Percentiles rank a stretch among this genome's conserved stretches.
These are phyloP conservation scores for Nicotiana tabacum DNA, from an alignment of 257 asterid species.

Conservation along the genomic window DNA sequence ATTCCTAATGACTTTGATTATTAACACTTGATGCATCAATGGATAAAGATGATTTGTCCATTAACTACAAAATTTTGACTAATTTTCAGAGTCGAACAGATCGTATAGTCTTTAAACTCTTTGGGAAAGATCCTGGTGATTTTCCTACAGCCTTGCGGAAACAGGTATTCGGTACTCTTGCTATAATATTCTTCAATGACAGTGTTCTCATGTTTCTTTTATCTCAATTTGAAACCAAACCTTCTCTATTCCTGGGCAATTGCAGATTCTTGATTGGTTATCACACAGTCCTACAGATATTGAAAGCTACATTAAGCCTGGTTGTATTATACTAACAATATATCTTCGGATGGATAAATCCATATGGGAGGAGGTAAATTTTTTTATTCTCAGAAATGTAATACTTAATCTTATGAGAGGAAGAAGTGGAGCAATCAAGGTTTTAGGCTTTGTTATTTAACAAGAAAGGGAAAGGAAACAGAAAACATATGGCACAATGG, in stretches of 20 bases:
- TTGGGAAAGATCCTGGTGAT: conserved; percentile 94
- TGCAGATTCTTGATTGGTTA: conserved; percentile 84
- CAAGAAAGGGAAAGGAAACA: not conserved
- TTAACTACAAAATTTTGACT: conserved; percentile 4
- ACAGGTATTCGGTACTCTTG: conserved; percentile 41
- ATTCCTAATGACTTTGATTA: not conserved
- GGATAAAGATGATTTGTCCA: not conserved
- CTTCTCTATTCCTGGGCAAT: conserved; percentile 10
- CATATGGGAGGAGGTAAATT: conserved; percentile 74
- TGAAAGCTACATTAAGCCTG: conserved; percentile 96
- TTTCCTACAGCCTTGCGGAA: conserved; percentile 68
- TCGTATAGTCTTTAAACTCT: conserved; percentile 74
- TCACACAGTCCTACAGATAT: conserved; percentile 84
- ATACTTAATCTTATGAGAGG: conserved; percentile 3
- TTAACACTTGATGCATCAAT: not conserved
- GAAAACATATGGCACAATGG: not conserved
- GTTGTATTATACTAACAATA: conserved; percentile 71
- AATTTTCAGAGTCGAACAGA: conserved; percentile 77
- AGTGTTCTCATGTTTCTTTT: not conserved
- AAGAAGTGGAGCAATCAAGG: not conserved
- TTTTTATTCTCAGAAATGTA: conserved; percentile 22
- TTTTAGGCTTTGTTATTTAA: not conserved
- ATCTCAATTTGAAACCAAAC: not conserved
- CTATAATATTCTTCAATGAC: not conserved
- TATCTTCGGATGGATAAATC: conserved; percentile 69